phyloP scores from a whole-genome alignment of 1,284 basidiomycete genomes.

The Cryptococcus wingfieldii region DNA sequence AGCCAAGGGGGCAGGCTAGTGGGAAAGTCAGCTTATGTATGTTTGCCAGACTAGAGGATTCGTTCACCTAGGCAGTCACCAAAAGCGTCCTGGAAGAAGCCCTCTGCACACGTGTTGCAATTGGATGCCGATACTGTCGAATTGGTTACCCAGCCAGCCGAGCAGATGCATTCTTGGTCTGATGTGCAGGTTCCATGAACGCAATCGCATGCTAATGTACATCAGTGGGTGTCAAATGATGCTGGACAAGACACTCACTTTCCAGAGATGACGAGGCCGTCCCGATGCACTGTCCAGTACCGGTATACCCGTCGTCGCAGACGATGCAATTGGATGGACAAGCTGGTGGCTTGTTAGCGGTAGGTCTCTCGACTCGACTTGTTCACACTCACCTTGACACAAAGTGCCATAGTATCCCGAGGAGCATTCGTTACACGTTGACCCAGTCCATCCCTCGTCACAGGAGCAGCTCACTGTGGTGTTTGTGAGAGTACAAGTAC shows the following conservation, averaged over 20 bases:
- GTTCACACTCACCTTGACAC: slow-evolving; percentile 31
- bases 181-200: slow-evolving; percentile 45
- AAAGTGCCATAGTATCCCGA: slow-evolving; percentile 38
- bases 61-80: slow-evolving; percentile 47
- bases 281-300: slow-evolving; percentile 47
- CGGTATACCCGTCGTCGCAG: slow-evolving; percentile 48
- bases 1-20: slow-evolving; percentile 48
- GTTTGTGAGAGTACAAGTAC: slow-evolving; percentile 18
- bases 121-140: slow-evolving; percentile 18
- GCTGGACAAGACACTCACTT: slow-evolving; percentile 9
- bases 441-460: slow-evolving; percentile 32
- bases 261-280: slow-evolving; percentile 17
- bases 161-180: slow-evolving; percentile 42
- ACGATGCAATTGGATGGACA: slow-evolving; percentile 37
- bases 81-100: slow-evolving; percentile 38
- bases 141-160: slow-evolving; percentile 48
- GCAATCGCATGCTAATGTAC: slow-evolving; percentile 46
- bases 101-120: slow-evolving; percentile 46
- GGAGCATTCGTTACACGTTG: slow-evolving; percentile 35
- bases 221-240: not conserved
- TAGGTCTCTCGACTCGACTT: not conserved
- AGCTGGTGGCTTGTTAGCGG: slow-evolving; percentile 14
- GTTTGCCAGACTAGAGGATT: not conserved
- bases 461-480: slow-evolving; percentile 23
- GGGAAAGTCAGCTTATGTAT: not conserved